Percentiles rank a stretch among this genome's conserved stretches.
Conservation (phyloP, 2,329 filamentous ascomycete species). For the Cercospora janseana region DNA sequence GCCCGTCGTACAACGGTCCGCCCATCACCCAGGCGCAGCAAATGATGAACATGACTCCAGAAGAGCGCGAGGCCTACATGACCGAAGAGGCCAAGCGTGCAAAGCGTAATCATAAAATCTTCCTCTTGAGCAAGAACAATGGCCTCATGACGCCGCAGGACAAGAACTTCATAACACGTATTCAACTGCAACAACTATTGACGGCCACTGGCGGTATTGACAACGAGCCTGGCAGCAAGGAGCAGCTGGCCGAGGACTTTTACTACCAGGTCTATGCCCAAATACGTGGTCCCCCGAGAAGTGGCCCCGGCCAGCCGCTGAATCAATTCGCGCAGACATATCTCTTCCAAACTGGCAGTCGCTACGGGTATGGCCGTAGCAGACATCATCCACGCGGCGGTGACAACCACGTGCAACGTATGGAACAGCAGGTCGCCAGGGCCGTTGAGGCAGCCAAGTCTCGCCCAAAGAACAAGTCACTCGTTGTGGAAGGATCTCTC, state of each 20-base stretch:
- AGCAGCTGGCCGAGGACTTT: constrained; percentile 85
- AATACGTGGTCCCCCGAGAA: constrained; percentile 79
- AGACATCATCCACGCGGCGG: constrained; percentile 76
- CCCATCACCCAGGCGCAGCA: constrained; percentile 69
- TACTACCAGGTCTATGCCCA: constrained; percentile 98
- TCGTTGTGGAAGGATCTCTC: constrained; percentile 92
- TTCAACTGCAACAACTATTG: constrained; percentile 93
- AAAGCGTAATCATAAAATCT: constrained; percentile 98
- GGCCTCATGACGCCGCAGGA: constrained; percentile 98
- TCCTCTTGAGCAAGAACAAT: constrained; percentile 87
- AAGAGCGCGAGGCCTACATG: constrained; percentile 78
- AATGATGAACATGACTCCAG: constrained; percentile 73
- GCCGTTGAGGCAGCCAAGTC: constrained; percentile 96
- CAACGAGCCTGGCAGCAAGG: constrained; percentile 70
- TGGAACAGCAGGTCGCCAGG: constrained; percentile 98
- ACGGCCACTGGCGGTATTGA: constrained; percentile 84
- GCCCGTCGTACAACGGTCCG: constrained; percentile 50
- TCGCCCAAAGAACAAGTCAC: constrained; percentile 94
- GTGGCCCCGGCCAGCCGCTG: constrained; percentile 87
- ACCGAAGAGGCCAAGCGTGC: constrained; percentile 91
- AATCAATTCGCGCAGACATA: constrained; percentile 98
- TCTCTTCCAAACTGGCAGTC: constrained; percentile 87
- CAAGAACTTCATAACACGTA: constrained; percentile 98
- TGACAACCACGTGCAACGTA: constrained; percentile 96
- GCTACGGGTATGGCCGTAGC: constrained; percentile 64